These are phyloP conservation scores for Scytalidium sp. DNA, from an alignment of 2,329 filamentous ascomycete species.

Conservation along the genomic window DNA sequence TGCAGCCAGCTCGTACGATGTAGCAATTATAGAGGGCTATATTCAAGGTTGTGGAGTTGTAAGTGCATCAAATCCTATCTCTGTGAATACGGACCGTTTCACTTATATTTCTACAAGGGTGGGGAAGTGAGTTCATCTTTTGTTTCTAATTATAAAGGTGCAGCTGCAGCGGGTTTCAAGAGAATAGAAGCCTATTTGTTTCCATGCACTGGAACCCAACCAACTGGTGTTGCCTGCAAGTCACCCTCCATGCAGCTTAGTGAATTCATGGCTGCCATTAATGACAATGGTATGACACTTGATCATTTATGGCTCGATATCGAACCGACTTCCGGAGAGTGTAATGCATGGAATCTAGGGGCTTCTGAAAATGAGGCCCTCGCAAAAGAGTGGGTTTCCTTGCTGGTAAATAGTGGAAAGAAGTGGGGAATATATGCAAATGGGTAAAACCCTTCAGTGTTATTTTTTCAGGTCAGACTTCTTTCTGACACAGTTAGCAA, in stretches of 20 bases:
- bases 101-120: constrained; percentile 11
- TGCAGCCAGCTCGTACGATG: constrained; percentile 11
- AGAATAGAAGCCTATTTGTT: constrained; percentile 22
- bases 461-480: background rate
- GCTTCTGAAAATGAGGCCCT: constrained; percentile 15
- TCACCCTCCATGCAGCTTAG: constrained; percentile 14
- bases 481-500: no score
- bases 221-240: constrained; percentile 20
- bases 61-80: background rate
- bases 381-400: constrained; percentile 19
- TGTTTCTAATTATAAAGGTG: constrained; percentile 15
- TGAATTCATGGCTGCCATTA: constrained; percentile 16
- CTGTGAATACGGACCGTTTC: no score
- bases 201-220: constrained; percentile 20
- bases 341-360: constrained; percentile 21
- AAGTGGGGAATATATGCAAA: constrained; percentile 25
- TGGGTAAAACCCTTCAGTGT: constrained; percentile 13
- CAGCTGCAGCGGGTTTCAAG: constrained; percentile 16
- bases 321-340: constrained; percentile 14
- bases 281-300: constrained; percentile 14
- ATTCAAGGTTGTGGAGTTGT: constrained; percentile 14
- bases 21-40: constrained; percentile 14
- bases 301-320: constrained; percentile 21
- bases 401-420: constrained; percentile 11
- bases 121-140: constrained; percentile 17